These are phyloP conservation scores for Penicillium sp. DNA, from an alignment of 2,329 filamentous ascomycete species.

Conservation along the genomic window DNA sequence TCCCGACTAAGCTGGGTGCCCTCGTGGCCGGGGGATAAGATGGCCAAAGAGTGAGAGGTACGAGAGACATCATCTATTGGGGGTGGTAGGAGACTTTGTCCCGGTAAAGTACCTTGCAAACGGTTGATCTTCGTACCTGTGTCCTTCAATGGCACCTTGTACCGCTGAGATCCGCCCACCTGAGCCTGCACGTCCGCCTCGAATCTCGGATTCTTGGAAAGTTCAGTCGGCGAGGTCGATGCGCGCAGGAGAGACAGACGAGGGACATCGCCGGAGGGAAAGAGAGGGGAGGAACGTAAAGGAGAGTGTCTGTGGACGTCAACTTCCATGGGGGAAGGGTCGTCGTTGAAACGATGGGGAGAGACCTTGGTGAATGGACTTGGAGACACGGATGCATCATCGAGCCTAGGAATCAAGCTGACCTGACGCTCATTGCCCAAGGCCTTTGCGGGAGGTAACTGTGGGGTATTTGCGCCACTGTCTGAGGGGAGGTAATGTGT, in stretches of 20 bases:
- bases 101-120: constrained; percentile 22
- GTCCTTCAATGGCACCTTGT: constrained; percentile 26
- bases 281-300: constrained; percentile 30
- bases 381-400: constrained; percentile 34
- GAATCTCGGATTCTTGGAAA: constrained; percentile 23
- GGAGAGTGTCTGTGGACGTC: constrained; percentile 35
- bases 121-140: constrained; percentile 20
- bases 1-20: constrained; percentile 21
- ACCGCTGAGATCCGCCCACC: constrained; percentile 22
- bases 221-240: constrained; percentile 27
- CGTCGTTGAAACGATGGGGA: constrained; percentile 28
- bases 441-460: constrained; percentile 34
- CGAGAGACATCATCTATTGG: constrained; percentile 29
- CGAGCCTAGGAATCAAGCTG: constrained; percentile 31
- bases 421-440: constrained; percentile 32
- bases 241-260: constrained; percentile 29
- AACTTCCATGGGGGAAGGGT: constrained; percentile 40
- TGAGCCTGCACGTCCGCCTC: constrained; percentile 21
- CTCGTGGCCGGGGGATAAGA: constrained; percentile 22
- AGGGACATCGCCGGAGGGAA: constrained; percentile 24
- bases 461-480: constrained; percentile 45
- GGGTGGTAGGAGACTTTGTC: constrained; percentile 30
- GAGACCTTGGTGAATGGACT: constrained; percentile 32
- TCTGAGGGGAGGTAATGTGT: constrained; percentile 58
- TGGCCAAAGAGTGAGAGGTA: constrained; percentile 22